Evolutionary conservation across 352 stramenopile species (phyloP).

Genomic region (Blastocystis sp.): DNA sequence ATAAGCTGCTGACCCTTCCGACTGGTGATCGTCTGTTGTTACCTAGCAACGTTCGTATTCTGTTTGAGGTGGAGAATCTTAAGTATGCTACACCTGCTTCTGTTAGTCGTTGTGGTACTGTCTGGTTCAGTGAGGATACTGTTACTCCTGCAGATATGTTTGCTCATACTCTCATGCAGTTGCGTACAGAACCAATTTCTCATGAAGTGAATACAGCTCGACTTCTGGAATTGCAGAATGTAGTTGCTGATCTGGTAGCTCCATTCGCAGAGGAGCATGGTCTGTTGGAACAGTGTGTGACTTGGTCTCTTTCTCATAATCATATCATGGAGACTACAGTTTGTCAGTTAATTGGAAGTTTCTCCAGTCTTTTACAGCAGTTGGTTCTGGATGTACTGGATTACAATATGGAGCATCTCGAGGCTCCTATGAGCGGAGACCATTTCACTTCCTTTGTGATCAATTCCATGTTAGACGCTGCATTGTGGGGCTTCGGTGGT

Average conservation of each 20-base stretch:
- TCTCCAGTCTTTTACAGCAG: conserved; percentile 90
- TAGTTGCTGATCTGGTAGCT: conserved; percentile 47
- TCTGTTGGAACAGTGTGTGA: conserved; percentile 85
- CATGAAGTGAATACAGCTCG: conserved; percentile 5
- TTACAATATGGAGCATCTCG: conserved; percentile 96
- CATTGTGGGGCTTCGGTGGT: conserved; percentile 96
- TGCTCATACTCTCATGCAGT: conserved; percentile 72
- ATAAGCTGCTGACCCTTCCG: conserved; percentile 96
- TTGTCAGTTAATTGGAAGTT: conserved; percentile 88
- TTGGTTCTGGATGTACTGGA: conserved; percentile 89
- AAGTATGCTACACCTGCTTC: conserved; percentile 95
- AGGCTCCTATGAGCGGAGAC: conserved; percentile 93
- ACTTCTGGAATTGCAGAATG: conserved; percentile 56
- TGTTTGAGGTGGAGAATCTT: conserved; percentile 99
- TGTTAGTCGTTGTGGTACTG: conserved; percentile 99
- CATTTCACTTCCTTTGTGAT: conserved; percentile 91
- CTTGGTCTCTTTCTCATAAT: conserved; percentile 82
- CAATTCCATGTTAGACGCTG: conserved; percentile 94
- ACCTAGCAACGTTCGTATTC: conserved; percentile 96
- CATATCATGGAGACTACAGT: conserved; percentile 94
- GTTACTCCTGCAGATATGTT: conserved; percentile 87
- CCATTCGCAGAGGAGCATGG: conserved; percentile 73
- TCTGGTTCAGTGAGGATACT: conserved; percentile 96
- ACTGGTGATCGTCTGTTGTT: conserved; percentile 96
- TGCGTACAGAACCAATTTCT: conserved; percentile 17